A percentile compares a stretch with the other conserved stretches of the same genome.
phyloP scores from a whole-genome alignment of 139 green algal species.

The Chlorella sorokiniana region DNA sequence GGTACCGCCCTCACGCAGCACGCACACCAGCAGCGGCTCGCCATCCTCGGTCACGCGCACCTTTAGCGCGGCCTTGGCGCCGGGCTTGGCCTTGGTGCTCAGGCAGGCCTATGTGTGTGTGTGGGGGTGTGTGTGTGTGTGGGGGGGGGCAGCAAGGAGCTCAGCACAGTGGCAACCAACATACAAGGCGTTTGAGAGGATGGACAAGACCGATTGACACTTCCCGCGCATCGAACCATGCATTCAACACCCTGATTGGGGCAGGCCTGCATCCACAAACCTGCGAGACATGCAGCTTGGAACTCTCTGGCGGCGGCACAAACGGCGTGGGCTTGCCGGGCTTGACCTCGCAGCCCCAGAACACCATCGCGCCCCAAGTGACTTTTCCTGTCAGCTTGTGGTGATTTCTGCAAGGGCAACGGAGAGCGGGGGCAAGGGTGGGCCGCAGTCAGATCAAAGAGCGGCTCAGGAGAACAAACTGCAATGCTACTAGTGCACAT shows the following conservation, averaged over 20 bases:
- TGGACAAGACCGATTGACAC: too few relatives aligned
- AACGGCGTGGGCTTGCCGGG: slow-evolving; percentile 64
- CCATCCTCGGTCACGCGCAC: slow-evolving; percentile 49
- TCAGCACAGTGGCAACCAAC: too few relatives aligned
- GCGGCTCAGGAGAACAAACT: neutral
- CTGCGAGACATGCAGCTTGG: slow-evolving; percentile 76
- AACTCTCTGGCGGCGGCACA: slow-evolving; percentile 72
- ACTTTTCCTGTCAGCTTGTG: neutral
- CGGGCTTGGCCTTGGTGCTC: slow-evolving; percentile 23
- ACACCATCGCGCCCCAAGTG: slow-evolving; percentile 43
- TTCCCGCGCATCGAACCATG: too few relatives aligned
- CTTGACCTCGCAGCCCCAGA: slow-evolving; percentile 76
- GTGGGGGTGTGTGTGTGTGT: neutral
- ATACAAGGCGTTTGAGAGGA: too few relatives aligned
- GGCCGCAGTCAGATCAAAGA: neutral
- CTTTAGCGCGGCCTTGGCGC: slow-evolving; percentile 37
- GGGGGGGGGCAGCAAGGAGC: slow-evolving; percentile 33
- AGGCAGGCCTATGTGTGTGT: slow-evolving; percentile 36
- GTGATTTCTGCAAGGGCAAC: neutral
- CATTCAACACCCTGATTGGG: neutral
- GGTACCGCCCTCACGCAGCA: slow-evolving; percentile 57
- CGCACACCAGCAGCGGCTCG: slow-evolving; percentile 60
- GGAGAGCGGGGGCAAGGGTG: neutral
- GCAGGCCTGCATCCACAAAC: too few relatives aligned
- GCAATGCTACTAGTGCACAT: neutral